Evolutionary conservation across 139 green algal genomes (phyloP).

Genomic region (Volvox reticuliferus): DNA sequence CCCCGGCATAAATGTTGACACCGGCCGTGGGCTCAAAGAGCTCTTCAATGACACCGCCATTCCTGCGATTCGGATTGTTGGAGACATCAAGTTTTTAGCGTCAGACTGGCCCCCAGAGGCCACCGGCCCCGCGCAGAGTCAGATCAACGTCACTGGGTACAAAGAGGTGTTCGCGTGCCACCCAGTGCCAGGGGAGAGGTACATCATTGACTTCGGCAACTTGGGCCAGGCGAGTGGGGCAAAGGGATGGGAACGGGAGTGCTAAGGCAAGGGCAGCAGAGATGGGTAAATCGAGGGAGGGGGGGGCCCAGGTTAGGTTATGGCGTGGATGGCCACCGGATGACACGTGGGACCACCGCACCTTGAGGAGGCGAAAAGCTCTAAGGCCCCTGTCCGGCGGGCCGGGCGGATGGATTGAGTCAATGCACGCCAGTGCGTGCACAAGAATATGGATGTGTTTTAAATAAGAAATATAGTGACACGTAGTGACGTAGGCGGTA

Average conservation of each 20-base stretch:
- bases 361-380: too few relatives aligned
- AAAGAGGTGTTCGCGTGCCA: slow-evolving; percentile 47
- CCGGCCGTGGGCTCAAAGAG: slow-evolving; percentile 1
- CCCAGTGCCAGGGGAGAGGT: slow-evolving; percentile 2
- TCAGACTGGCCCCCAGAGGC: slow-evolving; percentile 39
- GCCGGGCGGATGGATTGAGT: too few relatives aligned
- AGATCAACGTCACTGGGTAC: slow-evolving; percentile 24
- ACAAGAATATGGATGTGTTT: too few relatives aligned
- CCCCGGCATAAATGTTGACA: not conserved
- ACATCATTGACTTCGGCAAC: slow-evolving; percentile 40
- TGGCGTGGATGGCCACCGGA: too few relatives aligned
- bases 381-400: too few relatives aligned
- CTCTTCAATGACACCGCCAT: slow-evolving; percentile 15
- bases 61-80: not conserved
- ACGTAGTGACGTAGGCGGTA: too few relatives aligned
- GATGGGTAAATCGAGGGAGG: too few relatives aligned
- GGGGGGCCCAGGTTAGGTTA: too few relatives aligned
- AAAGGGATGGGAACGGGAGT: not conserved
- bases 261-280: too few relatives aligned
- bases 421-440: too few relatives aligned
- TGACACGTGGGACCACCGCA: too few relatives aligned
- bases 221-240: slow-evolving; percentile 25
- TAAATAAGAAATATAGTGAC: too few relatives aligned
- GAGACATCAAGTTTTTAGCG: not conserved
- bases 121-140: not conserved